Conservation (phyloP, 129 eudicot species). For the Chrysanthemum seticuspe region DNA sequence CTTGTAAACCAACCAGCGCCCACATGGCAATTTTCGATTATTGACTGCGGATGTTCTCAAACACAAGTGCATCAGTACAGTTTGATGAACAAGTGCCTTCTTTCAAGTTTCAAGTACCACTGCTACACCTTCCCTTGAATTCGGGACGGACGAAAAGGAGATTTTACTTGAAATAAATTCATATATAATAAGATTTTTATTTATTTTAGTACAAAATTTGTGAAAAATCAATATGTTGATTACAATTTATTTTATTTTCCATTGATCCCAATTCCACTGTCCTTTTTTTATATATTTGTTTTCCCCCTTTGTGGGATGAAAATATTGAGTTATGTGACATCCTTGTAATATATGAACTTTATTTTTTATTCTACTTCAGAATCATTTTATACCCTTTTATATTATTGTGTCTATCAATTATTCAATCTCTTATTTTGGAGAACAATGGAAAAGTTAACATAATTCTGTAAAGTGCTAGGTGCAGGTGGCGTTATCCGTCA, state of each 20-base stretch:
- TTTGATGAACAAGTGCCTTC: constrained; percentile 37
- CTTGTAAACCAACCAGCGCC: not conserved
- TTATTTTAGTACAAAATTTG: constrained; percentile 38
- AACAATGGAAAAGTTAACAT: too few relatives aligned
- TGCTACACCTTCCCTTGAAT: constrained; percentile 25
- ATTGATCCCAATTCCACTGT: constrained; percentile 14
- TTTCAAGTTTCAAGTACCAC: constrained; percentile 36
- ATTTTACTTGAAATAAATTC: constrained; percentile 35
- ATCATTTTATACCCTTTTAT: constrained; percentile 12
- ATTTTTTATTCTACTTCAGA: not conserved
- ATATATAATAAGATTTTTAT: constrained; percentile 27
- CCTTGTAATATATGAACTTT: constrained; percentile 21
- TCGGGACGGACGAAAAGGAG: constrained; percentile 31
- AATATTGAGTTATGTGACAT: constrained; percentile 27
- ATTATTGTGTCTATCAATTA: too few relatives aligned
- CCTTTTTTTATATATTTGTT: constrained; percentile 19
- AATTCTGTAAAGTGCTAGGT: too few relatives aligned
- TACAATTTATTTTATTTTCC: constrained; percentile 25
- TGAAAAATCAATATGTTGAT: constrained; percentile 34
- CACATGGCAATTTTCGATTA: constrained; percentile 22
- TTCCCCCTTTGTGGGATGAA: constrained; percentile 20
- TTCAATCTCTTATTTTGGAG: too few relatives aligned
- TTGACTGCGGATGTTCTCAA: constrained; percentile 33
- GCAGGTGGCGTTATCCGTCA: too few relatives aligned
- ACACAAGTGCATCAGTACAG: constrained; percentile 40